phyloP scores from a whole-genome alignment of 345 rosid species.

The Eutrema heterophyllum region DNA sequence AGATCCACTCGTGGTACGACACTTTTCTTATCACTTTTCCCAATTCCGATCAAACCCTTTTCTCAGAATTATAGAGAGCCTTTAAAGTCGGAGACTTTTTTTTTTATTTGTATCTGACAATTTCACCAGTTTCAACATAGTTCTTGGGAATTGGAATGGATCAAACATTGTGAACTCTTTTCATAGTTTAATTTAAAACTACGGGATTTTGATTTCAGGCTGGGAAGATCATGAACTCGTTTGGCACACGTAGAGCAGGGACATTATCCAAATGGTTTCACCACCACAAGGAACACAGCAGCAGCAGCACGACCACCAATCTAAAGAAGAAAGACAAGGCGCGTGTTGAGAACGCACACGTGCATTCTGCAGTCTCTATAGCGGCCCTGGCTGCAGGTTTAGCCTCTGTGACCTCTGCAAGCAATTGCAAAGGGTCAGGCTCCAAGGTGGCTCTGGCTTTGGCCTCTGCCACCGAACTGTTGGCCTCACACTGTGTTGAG shows the following conservation, averaged over 20 bases:
- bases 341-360: constrained; percentile 66
- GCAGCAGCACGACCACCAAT: constrained; percentile 21
- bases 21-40: neutral
- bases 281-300: constrained; percentile 53
- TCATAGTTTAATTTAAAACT: neutral
- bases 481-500: constrained; percentile 88
- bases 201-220: constrained; percentile 30
- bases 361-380: constrained; percentile 76
- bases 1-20: constrained; percentile 44
- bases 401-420: constrained; percentile 72
- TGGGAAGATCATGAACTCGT: constrained; percentile 48
- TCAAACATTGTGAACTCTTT: neutral
- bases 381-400: constrained; percentile 94
- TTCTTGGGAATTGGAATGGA: constrained; percentile 5
- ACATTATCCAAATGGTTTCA: constrained; percentile 83
- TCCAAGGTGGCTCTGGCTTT: constrained; percentile 69
- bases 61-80: neutral
- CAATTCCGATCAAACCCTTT: too few species aligned
- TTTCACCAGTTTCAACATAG: neutral
- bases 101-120: neutral
- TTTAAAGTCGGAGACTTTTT: constrained; percentile 7
- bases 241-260: constrained; percentile 48
- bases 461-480: constrained; percentile 81
- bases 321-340: constrained; percentile 73
- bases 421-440: constrained; percentile 37